Evolutionary conservation across 805 yeast genomes (phyloP).

Genomic region (Lipomyces mesembrius): DNA sequence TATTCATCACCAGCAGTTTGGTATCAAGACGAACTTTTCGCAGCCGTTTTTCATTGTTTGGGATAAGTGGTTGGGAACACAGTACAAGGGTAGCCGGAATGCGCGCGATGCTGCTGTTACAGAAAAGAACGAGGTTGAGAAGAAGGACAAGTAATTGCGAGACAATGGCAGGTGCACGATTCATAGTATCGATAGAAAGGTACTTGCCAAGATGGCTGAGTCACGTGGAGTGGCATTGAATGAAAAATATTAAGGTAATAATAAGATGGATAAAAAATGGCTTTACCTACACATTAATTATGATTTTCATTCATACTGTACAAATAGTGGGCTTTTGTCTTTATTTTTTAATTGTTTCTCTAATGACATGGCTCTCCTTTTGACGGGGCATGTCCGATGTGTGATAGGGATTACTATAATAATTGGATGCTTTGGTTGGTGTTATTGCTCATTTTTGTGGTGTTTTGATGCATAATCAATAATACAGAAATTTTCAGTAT

Average conservation of each 20-base stretch:
- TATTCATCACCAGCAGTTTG: constrained; percentile 96
- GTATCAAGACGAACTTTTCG: constrained; percentile 87
- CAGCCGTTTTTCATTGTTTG: constrained; percentile 97
- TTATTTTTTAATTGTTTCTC: not conserved
- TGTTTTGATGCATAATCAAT: too few relatives aligned
- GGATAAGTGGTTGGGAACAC: constrained; percentile 77
- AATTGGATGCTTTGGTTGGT: constrained; percentile 1
- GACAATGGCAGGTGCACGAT: not conserved
- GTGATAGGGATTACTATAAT: not conserved
- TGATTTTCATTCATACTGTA: not conserved
- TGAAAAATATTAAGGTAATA: too few relatives aligned
- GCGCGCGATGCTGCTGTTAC: not conserved
- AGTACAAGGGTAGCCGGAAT: constrained; percentile 44
- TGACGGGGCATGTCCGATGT: not conserved
- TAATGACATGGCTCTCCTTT: not conserved
- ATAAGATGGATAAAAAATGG: not conserved
- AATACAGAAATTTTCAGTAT: not conserved
- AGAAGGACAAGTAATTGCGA: constrained; percentile 21
- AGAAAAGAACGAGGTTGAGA: constrained; percentile 14
- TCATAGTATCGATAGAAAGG: not conserved
- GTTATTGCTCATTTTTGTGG: not conserved
- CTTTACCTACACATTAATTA: not conserved
- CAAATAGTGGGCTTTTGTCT: not conserved
- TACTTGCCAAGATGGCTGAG: not conserved
- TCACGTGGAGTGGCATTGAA: too few relatives aligned